Percentiles rank a stretch among this genome's conserved stretches.
Evolutionary conservation across 768 basidiomycete species (phyloP).

Genomic region (Rhizopogon salebrosus): DNA sequence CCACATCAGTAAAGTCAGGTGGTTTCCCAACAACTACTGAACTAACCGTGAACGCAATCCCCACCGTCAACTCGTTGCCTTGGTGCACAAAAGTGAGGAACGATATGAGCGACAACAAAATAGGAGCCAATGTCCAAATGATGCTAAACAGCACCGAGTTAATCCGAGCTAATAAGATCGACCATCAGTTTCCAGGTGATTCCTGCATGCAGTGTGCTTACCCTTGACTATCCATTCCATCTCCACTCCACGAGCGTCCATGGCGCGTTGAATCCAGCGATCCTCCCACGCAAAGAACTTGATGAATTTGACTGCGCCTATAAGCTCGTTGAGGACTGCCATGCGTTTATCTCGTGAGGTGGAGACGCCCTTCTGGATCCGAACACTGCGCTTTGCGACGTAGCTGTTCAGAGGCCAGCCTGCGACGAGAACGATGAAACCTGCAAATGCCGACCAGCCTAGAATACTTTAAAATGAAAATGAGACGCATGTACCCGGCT

Average conservation of each 20-base stretch:
- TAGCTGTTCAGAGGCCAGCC: slow-evolving; percentile 44
- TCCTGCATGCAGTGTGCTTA: not conserved
- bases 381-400: slow-evolving; percentile 32
- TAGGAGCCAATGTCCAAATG: slow-evolving; percentile 74
- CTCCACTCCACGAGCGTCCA: slow-evolving; percentile 57
- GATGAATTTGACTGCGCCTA: slow-evolving; percentile 35
- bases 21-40: not conserved
- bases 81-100: slow-evolving; percentile 71
- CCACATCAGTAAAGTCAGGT: not conserved
- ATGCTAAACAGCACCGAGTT: slow-evolving; percentile 69
- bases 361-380: slow-evolving; percentile 29
- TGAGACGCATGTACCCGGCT: not conserved
- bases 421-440: slow-evolving; percentile 43
- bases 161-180: slow-evolving; percentile 45
- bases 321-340: slow-evolving; percentile 39
- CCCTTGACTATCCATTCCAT: slow-evolving; percentile 3
- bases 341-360: slow-evolving; percentile 39
- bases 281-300: slow-evolving; percentile 41
- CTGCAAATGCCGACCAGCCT: slow-evolving; percentile 68
- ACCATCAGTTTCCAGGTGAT: not conserved
- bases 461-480: slow-evolving; percentile 40
- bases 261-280: slow-evolving; percentile 36
- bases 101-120: slow-evolving; percentile 73
- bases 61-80: slow-evolving; percentile 71
- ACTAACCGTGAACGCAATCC: slow-evolving; percentile 78